phyloP scores from a whole-genome alignment of 192 early-diverging fungal genomes.

The Backusella tarrabulga region DNA sequence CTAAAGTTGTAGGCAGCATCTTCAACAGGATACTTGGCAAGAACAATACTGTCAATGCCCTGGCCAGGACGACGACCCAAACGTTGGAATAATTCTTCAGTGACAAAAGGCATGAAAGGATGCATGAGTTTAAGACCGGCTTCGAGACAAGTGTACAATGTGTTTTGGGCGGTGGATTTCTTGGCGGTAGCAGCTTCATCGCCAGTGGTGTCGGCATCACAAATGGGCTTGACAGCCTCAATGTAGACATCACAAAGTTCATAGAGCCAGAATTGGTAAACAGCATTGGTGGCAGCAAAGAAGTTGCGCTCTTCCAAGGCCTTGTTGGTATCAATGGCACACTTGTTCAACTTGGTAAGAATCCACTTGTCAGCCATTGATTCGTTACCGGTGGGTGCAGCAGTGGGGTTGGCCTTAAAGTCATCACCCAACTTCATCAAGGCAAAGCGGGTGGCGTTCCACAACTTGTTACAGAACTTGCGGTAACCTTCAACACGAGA shows the following conservation, averaged over 20 bases:
- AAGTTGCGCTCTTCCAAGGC: conserved; percentile 84
- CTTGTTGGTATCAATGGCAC: conserved; percentile 73
- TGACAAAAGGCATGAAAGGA: conserved; percentile 99
- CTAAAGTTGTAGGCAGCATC: conserved; percentile 54
- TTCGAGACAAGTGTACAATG: conserved; percentile 95
- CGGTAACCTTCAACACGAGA: conserved; percentile 97
- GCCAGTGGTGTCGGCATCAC: conserved; percentile 59
- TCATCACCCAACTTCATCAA: conserved; percentile 90
- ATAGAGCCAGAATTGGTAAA: conserved; percentile 95
- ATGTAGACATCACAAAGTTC: conserved; percentile 98
- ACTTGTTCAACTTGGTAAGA: conserved; percentile 83
- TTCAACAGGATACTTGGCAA: conserved; percentile 60
- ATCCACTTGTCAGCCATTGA: conserved; percentile 93
- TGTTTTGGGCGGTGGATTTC: conserved; percentile 71
- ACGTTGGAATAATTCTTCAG: conserved; percentile 98
- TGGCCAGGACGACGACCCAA: conserved; percentile 81
- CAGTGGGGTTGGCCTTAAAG: conserved; percentile 66
- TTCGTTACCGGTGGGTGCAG: conserved; percentile 68
- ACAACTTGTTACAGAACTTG: conserved; percentile 99
- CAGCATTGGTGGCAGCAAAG: conserved; percentile 83
- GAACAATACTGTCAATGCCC: conserved; percentile 66
- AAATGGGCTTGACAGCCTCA: conserved; percentile 89
- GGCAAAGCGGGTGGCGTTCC: conserved; percentile 98
- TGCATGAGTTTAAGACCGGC: conserved; percentile 89
- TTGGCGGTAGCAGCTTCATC: conserved; percentile 43